Base-by-base conservation (phyloP, 1,284 basidiomycete species). In the Inonotus hispidus region DNA sequence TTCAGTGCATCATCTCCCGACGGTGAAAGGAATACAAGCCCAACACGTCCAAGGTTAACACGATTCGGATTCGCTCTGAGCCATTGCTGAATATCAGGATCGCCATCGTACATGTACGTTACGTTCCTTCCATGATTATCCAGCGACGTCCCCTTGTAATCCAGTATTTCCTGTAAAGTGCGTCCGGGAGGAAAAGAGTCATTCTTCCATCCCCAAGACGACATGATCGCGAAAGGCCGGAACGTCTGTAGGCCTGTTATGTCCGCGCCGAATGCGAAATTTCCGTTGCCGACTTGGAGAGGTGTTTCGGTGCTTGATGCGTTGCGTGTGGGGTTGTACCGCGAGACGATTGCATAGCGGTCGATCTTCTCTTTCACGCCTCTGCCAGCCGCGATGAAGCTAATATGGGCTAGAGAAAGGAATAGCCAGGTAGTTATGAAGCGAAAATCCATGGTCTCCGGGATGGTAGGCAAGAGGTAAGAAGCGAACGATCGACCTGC, bases 181-280 rank as follows among this genome's bases (percentile, higher is more conserved):
- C 71, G 71, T 1, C 75, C 75, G 2, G 68, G 60, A 1, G 83
- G 82, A 1, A 84, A 68, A 7, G 76, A 76, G 68, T 84, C 82
- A 69, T 83, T 84, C 68, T 84, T 84, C 81, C 81, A 84, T 1
- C 79, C 82, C 83, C 82, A 84, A 16, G 78, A 79, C 4, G 82
- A 80, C 73, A 85, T 76, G 62, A 75, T 83, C 10, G 78, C 78
- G 69, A 77, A 84, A 5, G 82, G 81, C 43, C 75, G 73, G 68
- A 83, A 78, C 0, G 82, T 83, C 69, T 84, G 82, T 21, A 84
- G 73, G 10, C 81, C 81, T 0, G 83, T 83, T 11, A 83, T 69
- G 68, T 84, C 83, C 16, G 80, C 78, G 16, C 81, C 81, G 64
- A 85, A 84, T 3, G 82, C 83, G 65, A 85, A 84, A 68, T 81